phyloP scores from a whole-genome alignment of 2,329 filamentous ascomycete genomes.

The Trichophyton schoenleinii region DNA sequence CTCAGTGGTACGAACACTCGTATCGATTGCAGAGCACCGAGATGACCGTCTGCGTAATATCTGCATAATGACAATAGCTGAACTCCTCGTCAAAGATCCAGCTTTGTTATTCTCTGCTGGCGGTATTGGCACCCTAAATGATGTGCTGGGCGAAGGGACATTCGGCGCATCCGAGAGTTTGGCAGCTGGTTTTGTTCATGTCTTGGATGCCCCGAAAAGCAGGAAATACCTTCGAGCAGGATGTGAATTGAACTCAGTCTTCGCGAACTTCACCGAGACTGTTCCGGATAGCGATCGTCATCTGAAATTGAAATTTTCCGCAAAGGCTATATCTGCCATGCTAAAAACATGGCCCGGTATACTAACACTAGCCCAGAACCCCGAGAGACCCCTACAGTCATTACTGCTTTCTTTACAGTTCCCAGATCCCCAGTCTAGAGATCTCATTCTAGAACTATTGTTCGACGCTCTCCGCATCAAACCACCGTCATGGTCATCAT shows the following conservation, averaged over 20 bases:
- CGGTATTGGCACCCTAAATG: constrained; percentile 75
- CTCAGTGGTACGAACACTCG: constrained; percentile 75
- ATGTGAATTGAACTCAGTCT: constrained; percentile 76
- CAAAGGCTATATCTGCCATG: constrained; percentile 81
- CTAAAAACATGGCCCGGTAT: constrained; percentile 90
- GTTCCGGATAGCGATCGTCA: constrained; percentile 43
- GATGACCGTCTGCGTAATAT: constrained; percentile 82
- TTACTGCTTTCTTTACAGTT: constrained; percentile 56
- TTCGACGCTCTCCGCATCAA: constrained; percentile 82
- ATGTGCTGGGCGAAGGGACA: constrained; percentile 76
- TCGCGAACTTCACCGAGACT: constrained; percentile 87
- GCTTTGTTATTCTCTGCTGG: constrained; percentile 68
- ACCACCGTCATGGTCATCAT: constrained; percentile 84
- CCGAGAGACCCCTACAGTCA: constrained; percentile 72
- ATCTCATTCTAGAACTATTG: constrained; percentile 76
- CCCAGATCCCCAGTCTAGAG: constrained; percentile 44
- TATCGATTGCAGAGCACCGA: constrained; percentile 74
- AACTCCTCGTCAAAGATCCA: constrained; percentile 80
- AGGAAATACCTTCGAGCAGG: constrained; percentile 75
- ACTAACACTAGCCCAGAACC: constrained; percentile 75
- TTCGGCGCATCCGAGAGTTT: constrained; percentile 90
- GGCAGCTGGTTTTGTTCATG: constrained; percentile 73
- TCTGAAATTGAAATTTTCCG: constrained; percentile 67
- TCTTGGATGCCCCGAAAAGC: constrained; percentile 71
- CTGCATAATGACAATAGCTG: constrained; percentile 81